A percentile compares a stretch with the other conserved stretches of the same genome.
phyloP scores from a whole-genome alignment of 768 basidiomycete genomes.

The Trametes meyenii region DNA sequence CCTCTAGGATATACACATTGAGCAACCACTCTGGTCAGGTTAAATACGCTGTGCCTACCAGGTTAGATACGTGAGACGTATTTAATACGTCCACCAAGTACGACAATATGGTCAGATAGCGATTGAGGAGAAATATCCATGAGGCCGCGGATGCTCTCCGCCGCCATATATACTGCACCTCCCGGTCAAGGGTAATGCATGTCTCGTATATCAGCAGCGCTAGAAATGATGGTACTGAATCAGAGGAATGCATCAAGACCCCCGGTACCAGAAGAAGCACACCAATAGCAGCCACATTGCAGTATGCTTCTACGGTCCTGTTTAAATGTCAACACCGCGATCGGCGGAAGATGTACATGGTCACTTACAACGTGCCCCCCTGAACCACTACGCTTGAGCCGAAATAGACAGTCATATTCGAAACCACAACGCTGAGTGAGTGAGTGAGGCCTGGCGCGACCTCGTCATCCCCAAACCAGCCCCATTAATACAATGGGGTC shows the following conservation, averaged over 20 bases:
- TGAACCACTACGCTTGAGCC: no score
- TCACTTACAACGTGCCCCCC: no score
- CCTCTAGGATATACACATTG: not conserved
- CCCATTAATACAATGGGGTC: no score
- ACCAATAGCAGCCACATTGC: constrained; percentile 4
- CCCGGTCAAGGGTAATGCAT: constrained; percentile 3
- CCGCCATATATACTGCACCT: constrained; percentile 9
- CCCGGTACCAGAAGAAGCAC: not conserved
- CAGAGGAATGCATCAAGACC: not conserved
- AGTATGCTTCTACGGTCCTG: not conserved
- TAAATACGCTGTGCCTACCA: not conserved
- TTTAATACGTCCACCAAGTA: not conserved
- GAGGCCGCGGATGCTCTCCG: constrained; percentile 4
- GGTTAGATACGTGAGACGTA: not conserved
- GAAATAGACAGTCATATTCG: no score
- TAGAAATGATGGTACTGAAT: not conserved
- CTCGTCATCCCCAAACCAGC: no score
- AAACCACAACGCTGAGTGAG: no score
- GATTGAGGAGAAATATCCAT: constrained; percentile 12
- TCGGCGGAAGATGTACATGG: not conserved
- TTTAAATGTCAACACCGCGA: not conserved
- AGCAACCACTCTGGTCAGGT: no score
- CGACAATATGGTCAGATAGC: constrained; percentile 6
- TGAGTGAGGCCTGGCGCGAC: no score
- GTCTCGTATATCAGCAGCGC: constrained; percentile 17